Evolutionary conservation across 805 yeast species (phyloP).

Genomic region (Saccharomycopsis fibuligera): DNA sequence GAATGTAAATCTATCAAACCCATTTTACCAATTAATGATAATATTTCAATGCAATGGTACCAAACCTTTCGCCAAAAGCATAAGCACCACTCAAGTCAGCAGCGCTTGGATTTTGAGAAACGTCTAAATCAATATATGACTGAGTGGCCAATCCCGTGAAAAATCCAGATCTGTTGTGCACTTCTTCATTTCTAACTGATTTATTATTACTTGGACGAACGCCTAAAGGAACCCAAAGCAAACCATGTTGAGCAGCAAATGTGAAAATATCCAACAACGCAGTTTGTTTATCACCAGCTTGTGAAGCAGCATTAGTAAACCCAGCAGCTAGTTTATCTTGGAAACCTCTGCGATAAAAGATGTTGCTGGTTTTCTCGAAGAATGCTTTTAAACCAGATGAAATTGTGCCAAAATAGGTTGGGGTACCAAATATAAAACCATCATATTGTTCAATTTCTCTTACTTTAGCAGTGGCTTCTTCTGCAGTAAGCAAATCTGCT

Average conservation of each 20-base stretch:
- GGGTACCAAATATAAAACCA: constrained; percentile 17
- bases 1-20: too few species aligned
- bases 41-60: constrained; percentile 8
- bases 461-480: constrained; percentile 11
- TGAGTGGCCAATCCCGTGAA: constrained; percentile 11
- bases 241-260: constrained; percentile 20
- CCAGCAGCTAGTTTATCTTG: constrained; percentile 18
- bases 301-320: constrained; percentile 15
- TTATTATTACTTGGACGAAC: constrained; percentile 21
- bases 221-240: constrained; percentile 20
- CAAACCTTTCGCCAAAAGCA: constrained; percentile 13
- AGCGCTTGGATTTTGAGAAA: neutral
- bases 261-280: constrained; percentile 7
- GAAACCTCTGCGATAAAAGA: constrained; percentile 8
- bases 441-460: constrained; percentile 5
- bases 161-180: constrained; percentile 8
- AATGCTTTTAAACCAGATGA: constrained; percentile 12
- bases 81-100: constrained; percentile 7
- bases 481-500: constrained; percentile 11
- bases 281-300: constrained; percentile 16
- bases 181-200: constrained; percentile 21
- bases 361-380: constrained; percentile 6
- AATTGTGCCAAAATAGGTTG: constrained; percentile 19
- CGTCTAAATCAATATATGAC: constrained; percentile 2
- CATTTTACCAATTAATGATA: constrained; percentile 5